phyloP scores from a whole-genome alignment of 108 stramenopile species.

The Craspedostauros australis region DNA sequence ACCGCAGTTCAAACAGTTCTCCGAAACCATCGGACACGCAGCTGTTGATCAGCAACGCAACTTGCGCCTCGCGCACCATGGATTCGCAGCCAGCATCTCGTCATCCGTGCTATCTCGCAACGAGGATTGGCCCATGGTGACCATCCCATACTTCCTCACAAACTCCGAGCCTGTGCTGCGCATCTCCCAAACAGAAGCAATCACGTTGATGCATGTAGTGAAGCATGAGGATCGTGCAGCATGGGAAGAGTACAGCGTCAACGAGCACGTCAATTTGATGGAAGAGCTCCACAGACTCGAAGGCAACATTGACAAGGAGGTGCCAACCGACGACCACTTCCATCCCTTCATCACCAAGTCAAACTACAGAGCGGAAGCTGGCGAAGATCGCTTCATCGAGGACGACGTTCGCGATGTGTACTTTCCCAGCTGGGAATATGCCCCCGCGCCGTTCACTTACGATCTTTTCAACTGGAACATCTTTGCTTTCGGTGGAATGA shows the following conservation, averaged over 20 bases:
- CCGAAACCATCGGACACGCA: neutral
- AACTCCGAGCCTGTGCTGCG: too few species aligned
- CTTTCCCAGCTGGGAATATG: constrained; percentile 2
- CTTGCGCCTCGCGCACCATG: too few species aligned
- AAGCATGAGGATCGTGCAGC: too few species aligned
- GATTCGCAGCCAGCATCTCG: too few species aligned
- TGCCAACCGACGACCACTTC: neutral
- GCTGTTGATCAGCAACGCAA: neutral
- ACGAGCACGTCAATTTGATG: neutral
- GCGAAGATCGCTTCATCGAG: neutral
- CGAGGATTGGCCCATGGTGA: too few species aligned
- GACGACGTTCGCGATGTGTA: neutral
- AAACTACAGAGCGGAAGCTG: too few species aligned
- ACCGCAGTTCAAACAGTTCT: constrained; percentile 1
- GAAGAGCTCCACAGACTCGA: neutral
- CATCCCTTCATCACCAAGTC: neutral
- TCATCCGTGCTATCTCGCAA: too few species aligned
- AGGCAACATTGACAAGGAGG: constrained; percentile 1
- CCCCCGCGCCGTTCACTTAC: neutral
- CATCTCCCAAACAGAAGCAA: too few species aligned
- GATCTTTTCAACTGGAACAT: constrained; percentile 5
- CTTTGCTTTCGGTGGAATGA: neutral
- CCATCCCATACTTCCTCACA: too few species aligned
- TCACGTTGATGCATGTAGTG: too few species aligned
- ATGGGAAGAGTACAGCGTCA: too few species aligned